phyloP scores from a whole-genome alignment of 768 basidiomycete genomes.

The Daedalea quercina region DNA sequence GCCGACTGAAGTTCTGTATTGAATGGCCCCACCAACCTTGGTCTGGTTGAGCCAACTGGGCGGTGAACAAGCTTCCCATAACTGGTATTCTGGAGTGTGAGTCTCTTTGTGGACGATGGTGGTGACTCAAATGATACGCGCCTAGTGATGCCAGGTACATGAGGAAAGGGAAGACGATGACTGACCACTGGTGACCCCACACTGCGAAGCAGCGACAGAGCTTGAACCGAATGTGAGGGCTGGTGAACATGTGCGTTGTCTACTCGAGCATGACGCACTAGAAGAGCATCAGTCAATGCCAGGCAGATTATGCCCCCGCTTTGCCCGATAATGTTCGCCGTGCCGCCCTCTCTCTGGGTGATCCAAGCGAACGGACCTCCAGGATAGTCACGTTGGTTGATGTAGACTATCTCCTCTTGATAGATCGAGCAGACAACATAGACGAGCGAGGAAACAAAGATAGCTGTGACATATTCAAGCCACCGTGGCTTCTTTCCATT shows the following conservation, averaged over 20 bases:
- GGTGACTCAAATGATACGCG: too few species aligned
- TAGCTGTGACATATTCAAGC: not conserved
- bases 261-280: conserved; percentile 8
- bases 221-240: conserved; percentile 6
- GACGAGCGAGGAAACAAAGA: conserved; percentile 2
- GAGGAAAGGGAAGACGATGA: conserved; percentile 12
- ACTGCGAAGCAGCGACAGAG: conserved; percentile 18
- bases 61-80: conserved; percentile 11
- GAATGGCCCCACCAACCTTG: conserved; percentile 9
- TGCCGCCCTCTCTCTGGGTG: not conserved
- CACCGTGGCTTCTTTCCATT: not conserved
- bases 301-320: conserved; percentile 1
- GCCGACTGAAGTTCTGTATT: conserved; percentile 13
- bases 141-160: conserved; percentile 11
- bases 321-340: not conserved
- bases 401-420: conserved; percentile 1
- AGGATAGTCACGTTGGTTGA: not conserved
- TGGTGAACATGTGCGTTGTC: not conserved
- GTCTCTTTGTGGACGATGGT: not conserved
- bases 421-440: conserved; percentile 1
- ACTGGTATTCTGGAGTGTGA: conserved; percentile 1
- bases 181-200: conserved; percentile 7
- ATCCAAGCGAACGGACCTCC: conserved; percentile 1
- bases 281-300: conserved; percentile 13
- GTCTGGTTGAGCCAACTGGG: conserved; percentile 12